Evolutionary conservation across 2,329 filamentous ascomycete genomes (phyloP).

Genomic region (Aureobasidium sp.): DNA sequence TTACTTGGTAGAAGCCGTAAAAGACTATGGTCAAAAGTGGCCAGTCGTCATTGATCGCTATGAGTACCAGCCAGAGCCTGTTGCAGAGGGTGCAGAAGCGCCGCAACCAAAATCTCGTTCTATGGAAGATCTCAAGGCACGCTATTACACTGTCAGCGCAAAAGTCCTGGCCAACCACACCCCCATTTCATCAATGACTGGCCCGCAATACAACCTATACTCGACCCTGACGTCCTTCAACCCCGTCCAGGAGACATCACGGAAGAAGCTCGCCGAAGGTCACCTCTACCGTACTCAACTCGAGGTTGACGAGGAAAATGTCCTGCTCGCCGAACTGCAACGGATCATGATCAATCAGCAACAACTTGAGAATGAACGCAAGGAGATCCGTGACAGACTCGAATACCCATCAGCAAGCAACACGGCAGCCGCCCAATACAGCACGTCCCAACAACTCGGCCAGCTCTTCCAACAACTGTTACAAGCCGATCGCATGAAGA

Average conservation of each 20-base stretch:
- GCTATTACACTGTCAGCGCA: slow-evolving; percentile 81
- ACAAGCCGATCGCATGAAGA: slow-evolving; percentile 78
- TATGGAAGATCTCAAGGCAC: slow-evolving; percentile 83
- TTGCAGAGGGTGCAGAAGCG: slow-evolving; percentile 14
- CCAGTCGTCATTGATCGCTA: slow-evolving; percentile 88
- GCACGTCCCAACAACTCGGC: slow-evolving; percentile 70
- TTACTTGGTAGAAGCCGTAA: slow-evolving; percentile 68
- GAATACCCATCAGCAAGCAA: slow-evolving; percentile 68
- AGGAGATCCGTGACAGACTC: slow-evolving; percentile 77
- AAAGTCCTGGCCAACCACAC: slow-evolving; percentile 74
- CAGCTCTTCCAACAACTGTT: slow-evolving; percentile 75
- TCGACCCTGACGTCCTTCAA: slow-evolving; percentile 84
- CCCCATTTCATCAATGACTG: slow-evolving; percentile 78
- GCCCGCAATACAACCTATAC: slow-evolving; percentile 71
- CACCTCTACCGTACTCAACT: slow-evolving; percentile 73
- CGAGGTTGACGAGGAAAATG: slow-evolving; percentile 87
- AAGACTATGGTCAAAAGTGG: slow-evolving; percentile 82
- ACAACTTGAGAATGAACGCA: slow-evolving; percentile 76
- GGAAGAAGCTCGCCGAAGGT: slow-evolving; percentile 78
- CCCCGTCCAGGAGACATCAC: slow-evolving; percentile 63
- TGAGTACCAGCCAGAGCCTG: slow-evolving; percentile 51
- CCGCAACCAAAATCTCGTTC: slow-evolving; percentile 46
- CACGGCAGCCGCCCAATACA: slow-evolving; percentile 59
- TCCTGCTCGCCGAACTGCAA: slow-evolving; percentile 80
- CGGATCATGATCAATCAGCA: slow-evolving; percentile 83